Evolutionary conservation across 352 stramenopile species (phyloP).

Genomic region (Peronospora belbahrii): DNA sequence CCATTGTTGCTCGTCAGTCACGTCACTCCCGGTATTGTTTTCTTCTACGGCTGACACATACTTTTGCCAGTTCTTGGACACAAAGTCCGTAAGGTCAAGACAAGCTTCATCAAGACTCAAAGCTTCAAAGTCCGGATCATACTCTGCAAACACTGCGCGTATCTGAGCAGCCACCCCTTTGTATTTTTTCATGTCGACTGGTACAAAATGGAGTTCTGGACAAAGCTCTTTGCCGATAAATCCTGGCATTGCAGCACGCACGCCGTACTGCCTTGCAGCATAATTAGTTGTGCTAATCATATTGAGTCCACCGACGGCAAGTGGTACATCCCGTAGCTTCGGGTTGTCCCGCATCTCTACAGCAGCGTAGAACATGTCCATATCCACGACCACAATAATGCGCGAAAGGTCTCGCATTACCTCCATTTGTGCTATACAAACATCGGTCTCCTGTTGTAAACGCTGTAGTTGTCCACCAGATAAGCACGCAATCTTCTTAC

Average conservation of each 20-base stretch:
- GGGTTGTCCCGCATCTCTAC: conserved; percentile 93
- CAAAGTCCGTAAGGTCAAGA: conserved; percentile 89
- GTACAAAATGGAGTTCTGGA: conserved; percentile 89
- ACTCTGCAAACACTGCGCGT: conserved; percentile 83
- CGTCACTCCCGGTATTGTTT: conserved; percentile 11
- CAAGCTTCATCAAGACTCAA: conserved; percentile 94
- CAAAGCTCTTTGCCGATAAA: conserved; percentile 95
- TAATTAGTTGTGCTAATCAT: conserved; percentile 98
- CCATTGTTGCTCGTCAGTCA: conserved; percentile 4
- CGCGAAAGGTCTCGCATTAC: conserved; percentile 41
- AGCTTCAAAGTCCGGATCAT: conserved; percentile 88
- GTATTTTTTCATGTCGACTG: conserved; percentile 90
- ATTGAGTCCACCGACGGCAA: conserved; percentile 86
- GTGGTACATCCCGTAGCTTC: conserved; percentile 77
- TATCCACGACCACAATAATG: conserved; percentile 90
- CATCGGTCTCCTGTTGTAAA: conserved; percentile 37
- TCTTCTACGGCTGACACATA: conserved; percentile 21
- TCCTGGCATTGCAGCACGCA: conserved; percentile 93
- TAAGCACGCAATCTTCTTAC: conserved; percentile 47
- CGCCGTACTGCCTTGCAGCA: conserved; percentile 88
- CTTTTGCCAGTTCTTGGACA: conserved; percentile 49
- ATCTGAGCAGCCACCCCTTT: conserved; percentile 62
- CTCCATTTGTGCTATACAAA: conserved; percentile 46
- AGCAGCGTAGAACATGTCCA: conserved; percentile 97
- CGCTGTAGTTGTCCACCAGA: conserved; percentile 25